Conservation (phyloP, 108 stramenopile species). For the Cylindrotheca fusiformis region DNA sequence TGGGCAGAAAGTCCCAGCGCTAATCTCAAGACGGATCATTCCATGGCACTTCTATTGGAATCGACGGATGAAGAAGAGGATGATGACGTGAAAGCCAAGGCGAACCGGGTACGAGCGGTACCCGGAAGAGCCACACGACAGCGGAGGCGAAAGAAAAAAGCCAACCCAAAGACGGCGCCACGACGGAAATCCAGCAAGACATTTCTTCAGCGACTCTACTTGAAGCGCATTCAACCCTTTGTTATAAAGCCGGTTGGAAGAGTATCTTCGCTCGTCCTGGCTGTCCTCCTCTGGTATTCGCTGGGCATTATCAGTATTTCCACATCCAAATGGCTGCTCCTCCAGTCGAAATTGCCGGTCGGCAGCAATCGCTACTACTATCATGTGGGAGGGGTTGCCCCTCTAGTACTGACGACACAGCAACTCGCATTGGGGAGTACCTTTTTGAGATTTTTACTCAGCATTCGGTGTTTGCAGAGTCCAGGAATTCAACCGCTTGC, state of each 20-base stretch:
- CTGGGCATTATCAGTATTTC: slow-evolving; percentile 78
- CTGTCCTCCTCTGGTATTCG: slow-evolving; percentile 71
- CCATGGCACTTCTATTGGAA: not conserved
- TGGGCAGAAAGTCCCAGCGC: no score
- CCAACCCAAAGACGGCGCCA: not conserved
- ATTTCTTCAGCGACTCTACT: not conserved
- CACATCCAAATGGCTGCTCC: slow-evolving; percentile 59
- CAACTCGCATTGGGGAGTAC: slow-evolving; percentile 32
- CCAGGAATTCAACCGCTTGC: not conserved
- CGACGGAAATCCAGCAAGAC: no score
- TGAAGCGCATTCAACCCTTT: not conserved
- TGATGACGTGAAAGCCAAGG: not conserved
- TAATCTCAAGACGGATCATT: no score
- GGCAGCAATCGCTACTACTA: not conserved
- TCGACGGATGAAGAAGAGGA: not conserved
- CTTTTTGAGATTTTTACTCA: slow-evolving; percentile 31
- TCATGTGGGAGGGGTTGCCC: slow-evolving; percentile 24
- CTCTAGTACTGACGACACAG: slow-evolving; percentile 37
- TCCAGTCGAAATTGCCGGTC: not conserved
- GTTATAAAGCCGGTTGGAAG: not conserved
- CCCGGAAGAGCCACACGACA: not conserved
- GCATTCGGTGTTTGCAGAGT: slow-evolving; percentile 11
- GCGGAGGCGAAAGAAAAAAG: not conserved
- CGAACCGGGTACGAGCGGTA: not conserved
- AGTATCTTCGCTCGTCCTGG: slow-evolving; percentile 16